Evolutionary conservation across 2,329 filamentous ascomycete species (phyloP).

Genomic region (Claviceps monticola): DNA sequence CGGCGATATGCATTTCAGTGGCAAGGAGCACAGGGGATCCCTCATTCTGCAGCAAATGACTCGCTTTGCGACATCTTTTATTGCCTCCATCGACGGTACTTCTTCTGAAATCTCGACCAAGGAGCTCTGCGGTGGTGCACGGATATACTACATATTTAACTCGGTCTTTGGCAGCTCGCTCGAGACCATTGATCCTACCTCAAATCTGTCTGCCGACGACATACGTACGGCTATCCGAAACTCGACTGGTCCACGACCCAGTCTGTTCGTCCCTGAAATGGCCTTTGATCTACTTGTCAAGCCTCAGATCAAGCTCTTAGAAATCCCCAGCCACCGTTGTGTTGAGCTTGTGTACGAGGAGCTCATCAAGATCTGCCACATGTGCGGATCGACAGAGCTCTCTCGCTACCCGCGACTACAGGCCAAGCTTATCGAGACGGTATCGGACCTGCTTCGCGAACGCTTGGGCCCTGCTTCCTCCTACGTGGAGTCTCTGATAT

Average conservation of each 20-base stretch:
- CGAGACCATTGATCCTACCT: slow-evolving; percentile 90
- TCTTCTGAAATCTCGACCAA: slow-evolving; percentile 98
- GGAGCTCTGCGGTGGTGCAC: slow-evolving; percentile 84
- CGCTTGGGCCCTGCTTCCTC: slow-evolving; percentile 74
- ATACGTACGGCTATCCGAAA: slow-evolving; percentile 97
- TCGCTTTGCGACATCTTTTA: slow-evolving; percentile 92
- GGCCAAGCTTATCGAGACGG: slow-evolving; percentile 93
- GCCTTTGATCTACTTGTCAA: slow-evolving; percentile 96
- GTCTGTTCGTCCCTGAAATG: slow-evolving; percentile 92
- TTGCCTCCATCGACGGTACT: slow-evolving; percentile 95
- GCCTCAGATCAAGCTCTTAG: slow-evolving; percentile 93
- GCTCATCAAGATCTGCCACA: slow-evolving; percentile 98
- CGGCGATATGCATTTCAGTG: slow-evolving; percentile 93
- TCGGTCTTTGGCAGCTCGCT: slow-evolving; percentile 94
- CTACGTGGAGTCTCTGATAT: slow-evolving; percentile 93
- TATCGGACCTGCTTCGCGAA: slow-evolving; percentile 88
- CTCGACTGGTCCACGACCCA: slow-evolving; percentile 88
- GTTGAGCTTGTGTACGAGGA: slow-evolving; percentile 98
- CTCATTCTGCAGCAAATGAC: slow-evolving; percentile 97
- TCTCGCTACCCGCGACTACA: slow-evolving; percentile 85
- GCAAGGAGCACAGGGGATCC: slow-evolving; percentile 90
- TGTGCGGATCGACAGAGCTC: slow-evolving; percentile 88
- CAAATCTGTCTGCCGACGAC: slow-evolving; percentile 84
- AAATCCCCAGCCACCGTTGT: slow-evolving; percentile 88
- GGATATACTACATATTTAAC: slow-evolving; percentile 99